phyloP scores from a whole-genome alignment of 495 filamentous ascomycete species.

The Hyaloscypha variabilis region DNA sequence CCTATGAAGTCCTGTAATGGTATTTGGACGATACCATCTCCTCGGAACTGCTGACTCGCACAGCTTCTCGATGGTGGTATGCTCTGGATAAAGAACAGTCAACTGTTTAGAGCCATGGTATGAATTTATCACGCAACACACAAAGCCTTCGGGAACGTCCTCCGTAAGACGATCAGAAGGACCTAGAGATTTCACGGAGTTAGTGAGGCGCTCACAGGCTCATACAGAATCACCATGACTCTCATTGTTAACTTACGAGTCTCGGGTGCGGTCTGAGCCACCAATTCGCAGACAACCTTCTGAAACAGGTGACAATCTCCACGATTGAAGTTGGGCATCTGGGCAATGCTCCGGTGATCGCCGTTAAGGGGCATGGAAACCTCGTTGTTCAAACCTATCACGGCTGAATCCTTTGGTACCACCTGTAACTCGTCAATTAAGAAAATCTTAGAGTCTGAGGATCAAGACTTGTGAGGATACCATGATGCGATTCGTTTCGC shows the following conservation, averaged over 20 bases:
- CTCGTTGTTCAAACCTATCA: slow-evolving; percentile 5
- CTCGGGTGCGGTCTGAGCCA: not conserved
- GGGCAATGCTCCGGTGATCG: slow-evolving; percentile 6
- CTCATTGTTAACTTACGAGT: not conserved
- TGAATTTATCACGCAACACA: not conserved
- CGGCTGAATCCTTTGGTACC: slow-evolving; percentile 4
- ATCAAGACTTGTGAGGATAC: slow-evolving; percentile 10
- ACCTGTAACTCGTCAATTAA: slow-evolving; percentile 2
- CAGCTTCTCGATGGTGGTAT: not conserved
- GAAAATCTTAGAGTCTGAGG: not conserved
- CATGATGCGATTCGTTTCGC: slow-evolving; percentile 1
- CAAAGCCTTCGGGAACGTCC: not conserved
- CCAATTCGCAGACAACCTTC: not conserved
- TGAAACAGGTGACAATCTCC: not conserved
- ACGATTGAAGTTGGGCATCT: not conserved
- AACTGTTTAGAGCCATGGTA: not conserved
- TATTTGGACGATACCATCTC: not conserved
- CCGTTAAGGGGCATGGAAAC: not conserved
- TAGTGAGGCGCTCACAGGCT: not conserved
- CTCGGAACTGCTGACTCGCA: not conserved
- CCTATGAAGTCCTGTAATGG: not conserved
- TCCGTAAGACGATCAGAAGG: not conserved
- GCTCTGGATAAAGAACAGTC: not conserved
- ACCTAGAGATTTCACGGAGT: not conserved
- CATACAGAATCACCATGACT: not conserved